A percentile compares a stretch with the other conserved stretches of the same genome.
Evolutionary conservation across 78 protist genomes (phyloP).

Genomic region (Protostelium mycophagum): DNA sequence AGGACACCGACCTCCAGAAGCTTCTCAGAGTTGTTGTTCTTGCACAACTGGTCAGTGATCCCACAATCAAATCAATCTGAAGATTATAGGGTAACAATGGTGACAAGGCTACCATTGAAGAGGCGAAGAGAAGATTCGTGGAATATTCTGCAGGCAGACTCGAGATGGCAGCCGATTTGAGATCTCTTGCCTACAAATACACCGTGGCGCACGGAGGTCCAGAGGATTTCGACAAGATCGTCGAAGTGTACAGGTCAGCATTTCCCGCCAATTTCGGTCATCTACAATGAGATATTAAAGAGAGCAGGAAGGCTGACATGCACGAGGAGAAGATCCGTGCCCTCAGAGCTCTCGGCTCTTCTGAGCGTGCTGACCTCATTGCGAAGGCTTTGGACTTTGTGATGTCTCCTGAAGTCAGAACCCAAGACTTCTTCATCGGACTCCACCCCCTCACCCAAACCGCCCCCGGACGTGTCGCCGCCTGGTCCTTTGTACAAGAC

Average conservation of each 20-base stretch:
- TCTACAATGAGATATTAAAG: background rate
- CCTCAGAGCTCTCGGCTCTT: background rate
- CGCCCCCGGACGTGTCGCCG: background rate
- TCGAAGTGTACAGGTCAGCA: background rate
- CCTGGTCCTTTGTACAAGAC: slow-evolving; percentile 7
- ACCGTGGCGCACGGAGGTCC: slow-evolving; percentile 20
- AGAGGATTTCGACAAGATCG: slow-evolving; percentile 12
- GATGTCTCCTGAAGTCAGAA: background rate
- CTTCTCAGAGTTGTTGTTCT: background rate
- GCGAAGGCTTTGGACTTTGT: slow-evolving; percentile 3
- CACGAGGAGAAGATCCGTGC: background rate
- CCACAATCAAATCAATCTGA: background rate
- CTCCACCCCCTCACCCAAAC: background rate
- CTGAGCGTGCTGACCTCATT: background rate
- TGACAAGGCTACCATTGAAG: background rate
- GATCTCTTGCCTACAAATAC: slow-evolving; percentile 11
- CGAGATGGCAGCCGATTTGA: background rate
- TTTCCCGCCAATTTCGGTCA: background rate
- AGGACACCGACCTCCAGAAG: slow-evolving; percentile 8
- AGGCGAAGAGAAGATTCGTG: slow-evolving; percentile 19
- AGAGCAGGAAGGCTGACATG: background rate
- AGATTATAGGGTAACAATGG: slow-evolving; percentile 6
- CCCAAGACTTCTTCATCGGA: slow-evolving; percentile 11
- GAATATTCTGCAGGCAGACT: background rate
- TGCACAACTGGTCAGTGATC: background rate